Conservation (phyloP, 345 rosid genomes). For the Boechera retrofracta region DNA sequence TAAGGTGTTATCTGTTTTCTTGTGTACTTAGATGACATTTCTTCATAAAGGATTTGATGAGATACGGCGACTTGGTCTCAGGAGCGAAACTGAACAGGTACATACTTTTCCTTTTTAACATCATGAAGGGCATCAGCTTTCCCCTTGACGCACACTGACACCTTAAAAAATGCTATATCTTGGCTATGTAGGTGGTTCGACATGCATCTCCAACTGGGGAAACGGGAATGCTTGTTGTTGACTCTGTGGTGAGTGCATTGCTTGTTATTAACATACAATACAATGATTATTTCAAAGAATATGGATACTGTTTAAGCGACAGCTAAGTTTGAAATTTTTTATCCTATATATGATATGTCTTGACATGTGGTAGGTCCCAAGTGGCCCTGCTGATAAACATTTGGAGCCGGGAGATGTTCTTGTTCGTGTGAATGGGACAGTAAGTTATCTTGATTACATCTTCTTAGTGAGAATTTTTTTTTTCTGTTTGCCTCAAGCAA, state of each 20-base stretch:
- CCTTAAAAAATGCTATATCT: conserved; percentile 38
- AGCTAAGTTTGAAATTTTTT: neutral
- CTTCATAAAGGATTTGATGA: conserved; percentile 97
- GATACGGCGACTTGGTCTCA: conserved; percentile 92
- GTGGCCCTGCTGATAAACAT: conserved; percentile 83
- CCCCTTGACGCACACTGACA: conserved; percentile 24
- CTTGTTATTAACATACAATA: conserved; percentile 26
- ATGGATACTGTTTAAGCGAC: neutral
- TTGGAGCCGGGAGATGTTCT: conserved; percentile 98
- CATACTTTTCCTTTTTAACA: conserved; percentile 22
- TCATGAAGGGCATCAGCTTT: conserved; percentile 20
- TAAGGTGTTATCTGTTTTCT: conserved; percentile 30
- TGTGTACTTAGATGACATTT: conserved; percentile 67
- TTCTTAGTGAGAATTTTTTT: conserved; percentile 1
- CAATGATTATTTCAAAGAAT: conserved; percentile 8
- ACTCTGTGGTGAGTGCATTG: conserved; percentile 72
- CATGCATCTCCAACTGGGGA: conserved; percentile 78
- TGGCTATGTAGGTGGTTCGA: conserved; percentile 69
- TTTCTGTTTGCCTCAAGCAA: conserved; percentile 14
- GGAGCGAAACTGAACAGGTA: conserved; percentile 90
- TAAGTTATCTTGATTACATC: conserved; percentile 49
- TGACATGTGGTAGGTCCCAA: conserved; percentile 76
- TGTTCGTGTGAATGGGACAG: conserved; percentile 84
- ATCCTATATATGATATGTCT: conserved; percentile 24
- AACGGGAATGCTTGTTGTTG: conserved; percentile 97